Evolutionary conservation across 306 rosid species (phyloP), one percentile per base, ranked within the genome.

Genomic region (Prunus fruticosa): DNA sequence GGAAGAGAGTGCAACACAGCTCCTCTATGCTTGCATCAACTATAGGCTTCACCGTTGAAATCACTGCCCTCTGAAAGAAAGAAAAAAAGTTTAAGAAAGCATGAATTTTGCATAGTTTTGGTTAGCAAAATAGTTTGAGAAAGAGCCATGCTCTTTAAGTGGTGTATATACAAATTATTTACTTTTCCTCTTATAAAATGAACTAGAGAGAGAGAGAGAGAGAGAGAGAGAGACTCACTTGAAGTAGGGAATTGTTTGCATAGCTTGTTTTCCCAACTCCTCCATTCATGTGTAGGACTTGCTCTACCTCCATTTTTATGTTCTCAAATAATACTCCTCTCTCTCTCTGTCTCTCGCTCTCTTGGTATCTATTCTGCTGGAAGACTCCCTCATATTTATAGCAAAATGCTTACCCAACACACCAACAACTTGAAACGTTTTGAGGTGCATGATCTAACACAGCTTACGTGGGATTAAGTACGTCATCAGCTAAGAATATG

Each of bases 1-100:
- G 82, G 8, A 23, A 12, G 4, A 6, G 47, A 2, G 56, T 32
- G 25, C 64, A 2, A n/a, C 49, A 75, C 2, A 78, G 45, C 77
- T 50, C 72, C 49, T 15, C 75, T 25, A 80, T 64, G 23, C 69
- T 34, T 65, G 82, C 82, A 43, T 71, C 75, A 3, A 84, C 60
- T 22, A 65, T 49, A 0, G 77, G 76, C 71, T 66, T 71, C 41
- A 62, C 79, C 70, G 0, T 20, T 20, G 61, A 45, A 32, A 68
- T 77, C 19, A 68, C 58, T 1, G 32, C 64, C 13, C 51, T 62
- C 79, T 75, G 32, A 41, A 32, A 6, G 2, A 7, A 67, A 18
- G 10, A 57, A 53, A 6, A 6, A 6, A 38, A 1, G 43, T 38
- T 38, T 0, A 38, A 38, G 9, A 0, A 38, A 38, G 9, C 43